Evolutionary conservation across 139 green algal genomes (phyloP), one percentile per base, ranked within the genome.

Genomic region (Chlamydomonas urium): DNA sequence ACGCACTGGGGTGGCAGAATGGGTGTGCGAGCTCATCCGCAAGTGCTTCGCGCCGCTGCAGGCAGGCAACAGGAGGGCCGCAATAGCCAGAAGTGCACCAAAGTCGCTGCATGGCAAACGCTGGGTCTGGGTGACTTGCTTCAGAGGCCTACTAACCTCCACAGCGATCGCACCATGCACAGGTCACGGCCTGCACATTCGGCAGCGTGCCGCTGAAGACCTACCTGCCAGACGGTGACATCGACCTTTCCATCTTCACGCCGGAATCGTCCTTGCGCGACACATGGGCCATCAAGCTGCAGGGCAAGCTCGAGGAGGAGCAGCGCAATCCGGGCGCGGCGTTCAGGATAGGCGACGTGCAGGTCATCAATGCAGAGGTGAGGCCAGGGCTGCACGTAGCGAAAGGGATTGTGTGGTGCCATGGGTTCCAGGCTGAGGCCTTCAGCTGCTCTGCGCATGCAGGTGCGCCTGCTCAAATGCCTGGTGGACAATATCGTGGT

Each of bases 201-300:
- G 95, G 95, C 10, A 97, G 90, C 0, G 94, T 99, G 48, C 94
- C 95, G 29, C 82, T 99, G 33, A 85, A 88, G 21, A 96, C 94
- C 0, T 98, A 96, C 68, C 79, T 99, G 28, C 95, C 95, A 2
- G 93, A 98, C 65, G 95, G 95, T 2, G 95, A 99, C 78, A 97
- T 99, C 63, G 95, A 99, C 77, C 69, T 98, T 24, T 93, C 83
- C 33, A 86, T 95, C 4, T 96, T 98, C 72, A 70, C 68, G 17
- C 47, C 76, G 24, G 66, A 61, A 24, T 26, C 38, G n/a, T 47
- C 71, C 4, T 63, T 93, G 28, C 69, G 71, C 0, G 83, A 93
- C 33, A 87, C 65, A 1, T 96, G 90, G 90, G 88, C 83, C 1
- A 72, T 71, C 0, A 72, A 82, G 74, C 82, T 96, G 66, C 76